Percentiles rank a stretch among this genome's conserved stretches.
phyloP scores from a whole-genome alignment of 2,329 filamentous ascomycete species.

The Leptographium wingfieldii region DNA sequence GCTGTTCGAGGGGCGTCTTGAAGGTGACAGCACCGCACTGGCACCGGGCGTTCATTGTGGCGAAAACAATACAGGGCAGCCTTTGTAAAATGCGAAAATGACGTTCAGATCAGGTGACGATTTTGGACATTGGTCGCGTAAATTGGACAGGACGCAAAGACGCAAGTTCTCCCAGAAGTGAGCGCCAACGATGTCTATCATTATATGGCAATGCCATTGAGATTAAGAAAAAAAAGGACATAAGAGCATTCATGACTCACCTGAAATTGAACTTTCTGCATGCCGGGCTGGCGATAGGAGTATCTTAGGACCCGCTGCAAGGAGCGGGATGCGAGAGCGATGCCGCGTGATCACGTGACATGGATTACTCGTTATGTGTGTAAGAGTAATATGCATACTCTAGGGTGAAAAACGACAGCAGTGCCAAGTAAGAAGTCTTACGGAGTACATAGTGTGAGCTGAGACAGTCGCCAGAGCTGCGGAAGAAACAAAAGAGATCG shows the following conservation, averaged over 20 bases:
- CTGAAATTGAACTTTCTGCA: not conserved
- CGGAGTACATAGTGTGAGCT: too few relatives aligned
- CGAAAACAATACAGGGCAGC: slow-evolving; percentile 18
- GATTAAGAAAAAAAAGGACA: not conserved
- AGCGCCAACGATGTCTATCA: not conserved
- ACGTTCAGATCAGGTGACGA: not conserved
- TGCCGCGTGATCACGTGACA: not conserved
- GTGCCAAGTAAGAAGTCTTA: too few relatives aligned
- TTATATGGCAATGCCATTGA: too few relatives aligned
- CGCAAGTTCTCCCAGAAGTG: not conserved
- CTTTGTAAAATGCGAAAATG: not conserved
- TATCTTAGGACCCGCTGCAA: not conserved
- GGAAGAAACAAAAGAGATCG: not conserved
- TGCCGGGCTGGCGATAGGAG: not conserved
- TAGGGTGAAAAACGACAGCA: too few relatives aligned
- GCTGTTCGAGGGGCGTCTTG: slow-evolving; percentile 10
- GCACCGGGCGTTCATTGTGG: slow-evolving; percentile 13
- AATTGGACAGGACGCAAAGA: not conserved
- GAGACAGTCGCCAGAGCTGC: too few relatives aligned
- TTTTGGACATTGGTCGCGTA: not conserved
- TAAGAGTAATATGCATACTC: too few relatives aligned
- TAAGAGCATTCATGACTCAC: not conserved
- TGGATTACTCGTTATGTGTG: too few relatives aligned
- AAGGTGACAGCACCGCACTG: slow-evolving; percentile 14
- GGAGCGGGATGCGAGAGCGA: not conserved